These are phyloP conservation scores for Psilocybe azurescens DNA, from an alignment of 768 basidiomycete species.

Conservation along the genomic window DNA sequence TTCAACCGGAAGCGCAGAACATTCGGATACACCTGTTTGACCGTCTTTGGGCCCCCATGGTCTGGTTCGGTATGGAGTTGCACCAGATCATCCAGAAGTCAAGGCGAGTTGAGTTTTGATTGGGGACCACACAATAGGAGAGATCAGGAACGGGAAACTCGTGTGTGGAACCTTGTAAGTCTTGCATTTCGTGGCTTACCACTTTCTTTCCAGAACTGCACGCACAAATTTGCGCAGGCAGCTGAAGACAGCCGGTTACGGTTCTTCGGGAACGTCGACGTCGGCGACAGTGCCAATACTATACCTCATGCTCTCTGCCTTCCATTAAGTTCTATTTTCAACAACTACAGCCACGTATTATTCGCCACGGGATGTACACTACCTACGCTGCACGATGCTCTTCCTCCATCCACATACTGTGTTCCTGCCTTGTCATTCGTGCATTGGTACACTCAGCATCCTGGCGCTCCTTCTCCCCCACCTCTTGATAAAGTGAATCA, in stretches of 20 bases:
- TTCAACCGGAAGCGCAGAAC: constrained; percentile 46
- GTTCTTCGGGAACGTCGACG: constrained; percentile 91
- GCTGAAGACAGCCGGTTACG: constrained; percentile 81
- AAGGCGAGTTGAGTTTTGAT: constrained; percentile 58
- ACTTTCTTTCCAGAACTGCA: constrained; percentile 76
- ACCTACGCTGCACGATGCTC: constrained; percentile 59
- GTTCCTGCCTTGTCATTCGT: constrained; percentile 84
- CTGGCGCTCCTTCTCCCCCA: constrained; percentile 64
- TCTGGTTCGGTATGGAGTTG: constrained; percentile 93
- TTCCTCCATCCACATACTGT: constrained; percentile 55
- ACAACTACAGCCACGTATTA: constrained; percentile 84
- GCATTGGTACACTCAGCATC: constrained; percentile 97
- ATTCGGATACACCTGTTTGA: constrained; percentile 87
- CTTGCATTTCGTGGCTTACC: constrained; percentile 1
- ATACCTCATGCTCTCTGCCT: constrained; percentile 62
- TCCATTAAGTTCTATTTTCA: constrained; percentile 62
- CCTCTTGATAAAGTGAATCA: constrained; percentile 69
- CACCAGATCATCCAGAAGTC: constrained; percentile 98
- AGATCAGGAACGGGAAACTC: neutral
- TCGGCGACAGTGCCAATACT: constrained; percentile 37
- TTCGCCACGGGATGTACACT: constrained; percentile 87
- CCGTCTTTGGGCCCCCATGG: constrained; percentile 92
- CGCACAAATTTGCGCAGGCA: constrained; percentile 88
- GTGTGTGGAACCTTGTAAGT: constrained; percentile 2
- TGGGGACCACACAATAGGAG: constrained; percentile 6